These are phyloP conservation scores for Zygnema cylindricum DNA, from an alignment of 139 green algal species.

Conservation along the genomic window DNA sequence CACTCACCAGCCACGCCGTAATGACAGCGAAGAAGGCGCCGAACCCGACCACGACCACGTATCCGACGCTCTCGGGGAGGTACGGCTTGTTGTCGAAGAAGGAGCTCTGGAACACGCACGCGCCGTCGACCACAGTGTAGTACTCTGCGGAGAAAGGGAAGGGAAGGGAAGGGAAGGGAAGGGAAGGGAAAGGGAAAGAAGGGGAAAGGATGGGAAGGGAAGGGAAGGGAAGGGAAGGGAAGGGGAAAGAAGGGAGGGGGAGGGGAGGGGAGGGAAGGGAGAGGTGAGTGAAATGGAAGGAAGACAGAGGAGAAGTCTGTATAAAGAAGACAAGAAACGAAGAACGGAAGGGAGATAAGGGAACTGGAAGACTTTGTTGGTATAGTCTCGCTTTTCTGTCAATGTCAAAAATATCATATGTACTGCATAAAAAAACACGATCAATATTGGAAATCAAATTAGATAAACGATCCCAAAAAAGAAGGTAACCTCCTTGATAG, in stretches of 20 bases:
- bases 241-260: not conserved
- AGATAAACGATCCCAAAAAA: no score
- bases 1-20: constrained; percentile 23
- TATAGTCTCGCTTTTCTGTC: not conserved
- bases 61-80: constrained; percentile 13
- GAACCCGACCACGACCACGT: constrained; percentile 30
- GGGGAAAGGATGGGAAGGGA: no score
- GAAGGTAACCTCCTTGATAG: no score
- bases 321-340: no score
- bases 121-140: not conserved
- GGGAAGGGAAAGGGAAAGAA: no score
- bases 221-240: no score
- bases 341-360: not conserved
- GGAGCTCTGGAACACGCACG: constrained; percentile 22
- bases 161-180: not conserved
- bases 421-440: no score
- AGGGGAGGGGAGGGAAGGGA: not conserved
- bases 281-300: not conserved
- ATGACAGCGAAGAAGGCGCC: constrained; percentile 41
- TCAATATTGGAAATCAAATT: no score
- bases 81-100: constrained; percentile 29
- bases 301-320: no score
- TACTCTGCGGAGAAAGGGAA: not conserved
- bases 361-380: not conserved
- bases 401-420: not conserved